Percentiles rank a stretch among this genome's conserved stretches.
These are phyloP conservation scores for Plasmopara viticola DNA, from an alignment of 352 stramenopile species.

Conservation along the genomic window DNA sequence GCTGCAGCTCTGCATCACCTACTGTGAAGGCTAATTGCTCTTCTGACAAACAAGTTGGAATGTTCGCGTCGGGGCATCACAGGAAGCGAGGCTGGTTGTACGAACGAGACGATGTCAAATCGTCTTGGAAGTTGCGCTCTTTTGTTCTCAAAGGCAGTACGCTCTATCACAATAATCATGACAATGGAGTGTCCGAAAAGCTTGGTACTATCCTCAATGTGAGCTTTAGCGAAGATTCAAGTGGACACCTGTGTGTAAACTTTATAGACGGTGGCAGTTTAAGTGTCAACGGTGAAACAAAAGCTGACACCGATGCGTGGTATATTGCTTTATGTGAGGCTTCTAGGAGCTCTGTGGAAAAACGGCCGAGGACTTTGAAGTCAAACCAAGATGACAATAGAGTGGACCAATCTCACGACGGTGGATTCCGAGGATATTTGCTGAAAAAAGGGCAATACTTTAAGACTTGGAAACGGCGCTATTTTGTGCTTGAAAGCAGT, in stretches of 20 bases:
- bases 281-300: constrained; percentile 39
- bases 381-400: constrained; percentile 19
- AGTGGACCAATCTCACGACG: constrained; percentile 4
- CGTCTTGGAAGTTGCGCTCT: constrained; percentile 62
- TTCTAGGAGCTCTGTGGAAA: constrained; percentile 17
- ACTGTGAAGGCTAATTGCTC: constrained; percentile 8
- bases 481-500: constrained; percentile 64
- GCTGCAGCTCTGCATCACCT: constrained; percentile 4
- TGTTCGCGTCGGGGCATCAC: background rate
- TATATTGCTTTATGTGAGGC: constrained; percentile 32
- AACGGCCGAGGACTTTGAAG: background rate
- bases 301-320: constrained; percentile 44
- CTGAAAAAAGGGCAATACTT: constrained; percentile 79
- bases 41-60: constrained; percentile 6
- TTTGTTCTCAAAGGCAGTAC: constrained; percentile 50
- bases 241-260: constrained; percentile 36
- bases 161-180: constrained; percentile 50
- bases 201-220: constrained; percentile 49
- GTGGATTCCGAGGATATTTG: constrained; percentile 50
- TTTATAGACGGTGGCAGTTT: constrained; percentile 41
- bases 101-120: constrained; percentile 37
- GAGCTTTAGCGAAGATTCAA: constrained; percentile 21
- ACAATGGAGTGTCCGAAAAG: constrained; percentile 28
- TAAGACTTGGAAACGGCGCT: constrained; percentile 81
- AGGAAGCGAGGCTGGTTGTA: constrained; percentile 59